Percentiles rank a stretch among this genome's conserved stretches.
These are phyloP conservation scores for Lolium multiflorum DNA, from an alignment of 176 grass and related monocot genomes.

Conservation along the genomic window DNA sequence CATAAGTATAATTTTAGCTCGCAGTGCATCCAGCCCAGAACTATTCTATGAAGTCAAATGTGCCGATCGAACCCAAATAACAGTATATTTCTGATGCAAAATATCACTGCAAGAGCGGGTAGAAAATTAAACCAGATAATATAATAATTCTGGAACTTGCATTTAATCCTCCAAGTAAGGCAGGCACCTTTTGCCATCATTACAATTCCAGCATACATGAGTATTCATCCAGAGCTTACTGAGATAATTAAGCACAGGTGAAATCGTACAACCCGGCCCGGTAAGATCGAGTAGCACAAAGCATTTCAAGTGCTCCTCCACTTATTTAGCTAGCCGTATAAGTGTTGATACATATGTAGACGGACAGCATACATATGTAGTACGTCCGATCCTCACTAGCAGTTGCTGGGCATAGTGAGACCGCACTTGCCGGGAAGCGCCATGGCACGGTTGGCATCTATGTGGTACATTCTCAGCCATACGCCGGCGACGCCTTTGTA, in stretches of 20 bases:
- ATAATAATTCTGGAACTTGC: too few species aligned
- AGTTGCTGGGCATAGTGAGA: constrained; percentile 22
- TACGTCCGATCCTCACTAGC: not conserved
- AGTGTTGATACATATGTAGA: not conserved
- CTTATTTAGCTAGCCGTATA: not conserved
- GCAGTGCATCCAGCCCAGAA: too few species aligned
- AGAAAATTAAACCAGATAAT: too few species aligned
- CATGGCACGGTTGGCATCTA: constrained; percentile 64
- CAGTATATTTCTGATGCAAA: too few species aligned
- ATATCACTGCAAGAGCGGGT: too few species aligned
- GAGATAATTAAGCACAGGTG: not conserved
- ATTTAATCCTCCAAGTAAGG: too few species aligned
- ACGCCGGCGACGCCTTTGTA: constrained; percentile 51
- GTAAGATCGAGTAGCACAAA: constrained; percentile 9
- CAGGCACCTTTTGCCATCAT: not conserved
- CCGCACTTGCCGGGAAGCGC: constrained; percentile 44
- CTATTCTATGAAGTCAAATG: too few species aligned
- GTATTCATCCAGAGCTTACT: too few species aligned
- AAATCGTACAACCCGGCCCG: not conserved
- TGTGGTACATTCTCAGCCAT: constrained; percentile 62
- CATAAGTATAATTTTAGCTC: too few species aligned
- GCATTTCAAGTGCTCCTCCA: not conserved
- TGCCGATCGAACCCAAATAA: too few species aligned
- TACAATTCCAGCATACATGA: not conserved
- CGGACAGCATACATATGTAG: too few species aligned